A percentile compares a stretch with the other conserved stretches of the same genome.
phyloP scores from a whole-genome alignment of 495 filamentous ascomycete genomes.

The Aspergillus asperescens region DNA sequence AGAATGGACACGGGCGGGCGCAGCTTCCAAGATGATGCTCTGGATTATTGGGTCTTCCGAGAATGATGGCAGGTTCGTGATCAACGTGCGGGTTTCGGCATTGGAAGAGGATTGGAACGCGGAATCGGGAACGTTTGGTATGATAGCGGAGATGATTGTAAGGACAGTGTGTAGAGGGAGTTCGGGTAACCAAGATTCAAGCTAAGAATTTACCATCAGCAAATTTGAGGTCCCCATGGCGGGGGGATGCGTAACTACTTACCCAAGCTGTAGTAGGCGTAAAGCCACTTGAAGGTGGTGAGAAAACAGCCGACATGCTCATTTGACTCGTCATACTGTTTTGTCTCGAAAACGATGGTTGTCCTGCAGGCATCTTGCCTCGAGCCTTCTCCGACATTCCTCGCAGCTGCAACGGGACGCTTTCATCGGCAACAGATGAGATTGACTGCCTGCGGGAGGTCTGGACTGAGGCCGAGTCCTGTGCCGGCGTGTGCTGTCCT shows the following conservation, averaged over 20 bases:
- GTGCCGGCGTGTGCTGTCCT: slow-evolving; percentile 59
- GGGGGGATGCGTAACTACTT: slow-evolving; percentile 22
- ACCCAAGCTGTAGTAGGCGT: slow-evolving; percentile 72
- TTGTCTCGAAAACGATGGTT: slow-evolving; percentile 79
- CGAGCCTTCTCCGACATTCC: slow-evolving; percentile 98
- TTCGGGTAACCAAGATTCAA: slow-evolving; percentile 90
- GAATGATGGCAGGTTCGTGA: slow-evolving; percentile 54
- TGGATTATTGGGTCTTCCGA: slow-evolving; percentile 56
- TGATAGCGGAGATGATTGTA: slow-evolving; percentile 61
- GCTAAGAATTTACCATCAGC: slow-evolving; percentile 46
- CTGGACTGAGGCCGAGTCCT: slow-evolving; percentile 64
- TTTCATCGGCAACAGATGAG: slow-evolving; percentile 69
- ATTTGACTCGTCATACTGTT: slow-evolving; percentile 82
- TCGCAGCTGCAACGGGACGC: slow-evolving; percentile 79
- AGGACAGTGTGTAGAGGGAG: slow-evolving; percentile 88
- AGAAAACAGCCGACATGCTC: slow-evolving; percentile 55
- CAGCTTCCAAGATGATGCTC: slow-evolving; percentile 62
- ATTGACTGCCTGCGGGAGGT: slow-evolving; percentile 67
- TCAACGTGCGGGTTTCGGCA: slow-evolving; percentile 31
- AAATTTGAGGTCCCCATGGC: background rate
- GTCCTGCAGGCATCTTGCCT: slow-evolving; percentile 91
- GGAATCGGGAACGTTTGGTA: slow-evolving; percentile 42
- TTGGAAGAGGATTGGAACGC: slow-evolving; percentile 27
- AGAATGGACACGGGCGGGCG: slow-evolving; percentile 71
- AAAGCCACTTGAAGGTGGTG: slow-evolving; percentile 54